Conservation (phyloP, 352 stramenopile species). For the Phytophthora quininea region DNA sequence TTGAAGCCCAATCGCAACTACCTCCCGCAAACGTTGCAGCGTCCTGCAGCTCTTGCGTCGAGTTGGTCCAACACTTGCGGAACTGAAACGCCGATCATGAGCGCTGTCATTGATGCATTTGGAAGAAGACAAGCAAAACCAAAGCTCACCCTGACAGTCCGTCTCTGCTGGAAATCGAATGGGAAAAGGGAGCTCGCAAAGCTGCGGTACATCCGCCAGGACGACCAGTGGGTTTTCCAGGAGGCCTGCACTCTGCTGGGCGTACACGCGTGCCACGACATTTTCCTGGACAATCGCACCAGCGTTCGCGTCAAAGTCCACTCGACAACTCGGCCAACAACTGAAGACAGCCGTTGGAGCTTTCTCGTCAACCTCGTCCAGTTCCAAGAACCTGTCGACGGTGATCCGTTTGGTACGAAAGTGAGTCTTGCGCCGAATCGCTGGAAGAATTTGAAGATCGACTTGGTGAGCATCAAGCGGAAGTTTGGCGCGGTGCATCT, state of each 20-base stretch:
- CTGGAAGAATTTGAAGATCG: constrained; percentile 4
- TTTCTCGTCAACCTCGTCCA: not conserved
- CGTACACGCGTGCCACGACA: constrained; percentile 6
- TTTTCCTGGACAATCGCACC: constrained; percentile 1
- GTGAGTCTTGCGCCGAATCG: not conserved
- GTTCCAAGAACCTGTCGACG: not conserved
- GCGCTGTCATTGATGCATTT: constrained; percentile 4
- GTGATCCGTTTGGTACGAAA: constrained; percentile 6
- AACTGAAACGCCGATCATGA: not conserved
- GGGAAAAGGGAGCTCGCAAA: not conserved
- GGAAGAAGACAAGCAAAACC: not conserved
- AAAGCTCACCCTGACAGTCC: constrained; percentile 5
- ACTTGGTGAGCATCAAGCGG: constrained; percentile 7
- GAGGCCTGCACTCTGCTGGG: not conserved
- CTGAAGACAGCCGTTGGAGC: constrained; percentile 1
- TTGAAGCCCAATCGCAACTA: too few species aligned
- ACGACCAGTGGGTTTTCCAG: constrained; percentile 3
- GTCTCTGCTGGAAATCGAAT: not conserved
- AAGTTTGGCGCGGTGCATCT: not conserved
- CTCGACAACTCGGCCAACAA: not conserved
- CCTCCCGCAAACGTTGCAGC: not conserved
- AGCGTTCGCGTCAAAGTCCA: constrained; percentile 8
- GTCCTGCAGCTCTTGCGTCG: not conserved
- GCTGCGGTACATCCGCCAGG: constrained; percentile 4
- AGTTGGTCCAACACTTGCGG: constrained; percentile 11